Base-by-base conservation (phyloP, 1,139 yeast genomes). In the Candida sp. region DNA sequence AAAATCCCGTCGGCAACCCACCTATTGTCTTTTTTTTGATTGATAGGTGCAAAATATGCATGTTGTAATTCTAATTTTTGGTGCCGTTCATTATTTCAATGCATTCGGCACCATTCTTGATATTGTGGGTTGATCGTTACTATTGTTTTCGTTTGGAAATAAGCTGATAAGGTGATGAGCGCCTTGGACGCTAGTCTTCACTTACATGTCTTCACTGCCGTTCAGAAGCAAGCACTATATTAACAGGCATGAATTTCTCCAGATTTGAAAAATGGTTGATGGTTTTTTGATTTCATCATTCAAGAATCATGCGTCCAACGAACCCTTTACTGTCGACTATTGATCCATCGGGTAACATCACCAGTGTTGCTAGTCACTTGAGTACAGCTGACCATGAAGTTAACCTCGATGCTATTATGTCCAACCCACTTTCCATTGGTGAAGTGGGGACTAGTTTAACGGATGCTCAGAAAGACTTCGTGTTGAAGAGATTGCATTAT, bases 401-500 rank as follows among this genome's bases (percentile, higher is more conserved):
- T 12, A 54, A 63, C 40, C 46, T 64, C 17, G 45, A 54, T 8
- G 66, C 64, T 8, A 48, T 65, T 26, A 63, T 67, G n/a, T 47
- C 55, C 12, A n/a, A 48, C 22, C 53, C 62, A 2, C 31, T 67
- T 12, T 62, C 70, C n/a, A 52, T 71, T 32, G 61, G 58, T 30
- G 66, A 64, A 8, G 63, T 71, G 12, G 75, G 68, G 11, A 51
- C 48, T 2, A 52, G 59, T 0, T 60, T 72, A 34, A 63, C 70
- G 23, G 42, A 60, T 3, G 63, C 58, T 7, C 73, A 72, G 51
- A 70, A 71, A 49, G 55, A 49, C 28, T 56, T 61, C 45, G 61
- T 71, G 26, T 63, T 70, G 54, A 63, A 54, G 46, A 61, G 73
- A 48, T 61, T 70, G 46, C 63, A 63, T 52, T 63, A 58, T 45